phyloP scores from a whole-genome alignment of 495 filamentous ascomycete species.

The Collariella sp. region DNA sequence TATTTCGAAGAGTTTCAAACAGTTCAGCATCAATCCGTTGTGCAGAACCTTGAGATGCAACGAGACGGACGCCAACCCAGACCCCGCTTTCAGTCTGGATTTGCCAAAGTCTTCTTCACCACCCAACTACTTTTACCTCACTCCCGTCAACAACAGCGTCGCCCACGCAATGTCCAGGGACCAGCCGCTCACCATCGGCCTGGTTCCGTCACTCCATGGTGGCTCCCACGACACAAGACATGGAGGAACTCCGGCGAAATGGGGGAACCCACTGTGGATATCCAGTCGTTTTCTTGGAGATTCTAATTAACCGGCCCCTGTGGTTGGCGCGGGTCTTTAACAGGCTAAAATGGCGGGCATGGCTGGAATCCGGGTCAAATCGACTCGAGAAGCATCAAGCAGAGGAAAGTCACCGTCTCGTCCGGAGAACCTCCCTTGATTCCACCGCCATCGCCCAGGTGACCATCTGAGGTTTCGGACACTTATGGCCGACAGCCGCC shows the following conservation, averaged over 20 bases:
- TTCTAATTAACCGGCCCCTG: constrained; percentile 22
- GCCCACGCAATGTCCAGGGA: background rate
- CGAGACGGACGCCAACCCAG: no score
- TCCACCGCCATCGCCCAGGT: constrained; percentile 9
- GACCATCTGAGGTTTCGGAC: constrained; percentile 5
- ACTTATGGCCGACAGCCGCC: background rate
- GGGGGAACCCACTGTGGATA: constrained; percentile 17
- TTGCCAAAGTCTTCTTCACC: no score
- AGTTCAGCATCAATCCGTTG: no score
- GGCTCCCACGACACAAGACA: background rate
- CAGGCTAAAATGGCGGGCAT: constrained; percentile 24
- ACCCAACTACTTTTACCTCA: no score
- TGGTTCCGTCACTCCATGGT: background rate
- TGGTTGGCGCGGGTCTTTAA: constrained; percentile 22
- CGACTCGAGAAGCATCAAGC: constrained; percentile 5
- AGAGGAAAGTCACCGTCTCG: constrained; percentile 1
- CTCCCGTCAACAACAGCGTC: no score
- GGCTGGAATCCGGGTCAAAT: constrained; percentile 30
- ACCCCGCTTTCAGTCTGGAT: no score
- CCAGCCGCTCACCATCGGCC: constrained; percentile 4
- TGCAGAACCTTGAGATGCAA: no score
- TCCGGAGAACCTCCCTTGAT: constrained; percentile 9
- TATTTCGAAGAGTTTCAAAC: no score
- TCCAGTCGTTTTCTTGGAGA: background rate
- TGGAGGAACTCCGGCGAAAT: constrained; percentile 9